Conservation (phyloP, 257 asterid species). For the Mentha longifolia region DNA sequence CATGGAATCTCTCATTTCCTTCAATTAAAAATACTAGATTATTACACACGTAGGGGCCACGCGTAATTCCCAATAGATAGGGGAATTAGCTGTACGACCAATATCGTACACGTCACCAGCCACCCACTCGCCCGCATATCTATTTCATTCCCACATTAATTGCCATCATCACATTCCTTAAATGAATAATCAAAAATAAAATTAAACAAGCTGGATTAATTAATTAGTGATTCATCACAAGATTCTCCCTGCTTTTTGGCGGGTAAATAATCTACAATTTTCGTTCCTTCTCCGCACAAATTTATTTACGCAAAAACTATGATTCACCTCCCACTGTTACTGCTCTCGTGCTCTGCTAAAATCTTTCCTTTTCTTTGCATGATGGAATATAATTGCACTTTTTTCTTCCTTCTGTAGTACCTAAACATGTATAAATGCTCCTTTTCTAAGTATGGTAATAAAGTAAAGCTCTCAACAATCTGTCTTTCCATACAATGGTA, state of each 20-base stretch:
- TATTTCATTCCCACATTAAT: not conserved
- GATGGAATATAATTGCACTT: constrained; percentile 6
- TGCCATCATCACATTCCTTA: not conserved
- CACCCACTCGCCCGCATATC: not conserved
- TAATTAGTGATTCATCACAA: not conserved
- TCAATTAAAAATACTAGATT: no score
- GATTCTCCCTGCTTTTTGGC: constrained; percentile 29
- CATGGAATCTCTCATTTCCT: no score
- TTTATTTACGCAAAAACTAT: not conserved
- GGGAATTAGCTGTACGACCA: constrained; percentile 13
- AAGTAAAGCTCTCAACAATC: not conserved
- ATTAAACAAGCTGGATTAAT: not conserved
- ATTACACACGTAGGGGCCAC: no score
- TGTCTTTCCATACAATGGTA: not conserved
- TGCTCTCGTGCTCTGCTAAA: constrained; percentile 1
- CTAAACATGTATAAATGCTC: constrained; percentile 17
- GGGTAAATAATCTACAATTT: constrained; percentile 26
- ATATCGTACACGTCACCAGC: not conserved
- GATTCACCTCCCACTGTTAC: constrained; percentile 10
- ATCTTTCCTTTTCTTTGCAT: not conserved
- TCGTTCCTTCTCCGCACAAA: no score
- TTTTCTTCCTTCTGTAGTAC: not conserved
- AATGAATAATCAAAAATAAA: no score
- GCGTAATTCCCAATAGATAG: not conserved
- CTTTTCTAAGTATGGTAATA: not conserved